Evolutionary conservation across 257 asterid genomes (phyloP).

Genomic region (Craterostigma plantagineum): DNA sequence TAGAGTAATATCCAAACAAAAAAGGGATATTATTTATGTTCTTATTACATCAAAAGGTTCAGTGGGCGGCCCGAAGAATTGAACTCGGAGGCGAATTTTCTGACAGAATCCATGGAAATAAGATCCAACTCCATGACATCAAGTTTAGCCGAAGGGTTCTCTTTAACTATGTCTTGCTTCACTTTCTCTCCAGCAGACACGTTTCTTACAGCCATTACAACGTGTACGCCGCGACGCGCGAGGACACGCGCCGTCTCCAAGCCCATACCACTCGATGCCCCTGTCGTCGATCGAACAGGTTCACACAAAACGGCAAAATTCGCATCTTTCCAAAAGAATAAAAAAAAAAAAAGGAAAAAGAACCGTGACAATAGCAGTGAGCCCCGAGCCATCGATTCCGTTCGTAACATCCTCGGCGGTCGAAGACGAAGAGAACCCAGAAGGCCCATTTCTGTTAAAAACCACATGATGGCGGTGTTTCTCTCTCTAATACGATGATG

Average conservation of each 20-base stretch:
- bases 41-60: constrained; percentile 60
- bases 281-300: constrained; percentile 13
- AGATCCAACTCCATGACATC: constrained; percentile 74
- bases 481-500: no score
- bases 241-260: constrained; percentile 79
- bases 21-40: background rate
- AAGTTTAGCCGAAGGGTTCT: constrained; percentile 52
- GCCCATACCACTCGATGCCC: constrained; percentile 90
- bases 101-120: constrained; percentile 54
- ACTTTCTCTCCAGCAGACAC: constrained; percentile 36
- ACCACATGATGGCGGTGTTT: constrained; percentile 41
- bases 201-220: constrained; percentile 62
- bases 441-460: constrained; percentile 24
- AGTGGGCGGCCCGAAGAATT: constrained; percentile 45
- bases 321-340: background rate
- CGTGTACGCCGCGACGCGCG: constrained; percentile 66
- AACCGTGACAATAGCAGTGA: constrained; percentile 76
- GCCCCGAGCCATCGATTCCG: constrained; percentile 64
- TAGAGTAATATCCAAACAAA: background rate
- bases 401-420: constrained; percentile 67
- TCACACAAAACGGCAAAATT: background rate
- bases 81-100: constrained; percentile 45
- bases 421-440: constrained; percentile 50
- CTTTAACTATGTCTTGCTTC: constrained; percentile 32
- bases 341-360: background rate